These are phyloP conservation scores for Dianthus caryophyllus DNA, from an alignment of 148 eudicot genomes.

Conservation along the genomic window DNA sequence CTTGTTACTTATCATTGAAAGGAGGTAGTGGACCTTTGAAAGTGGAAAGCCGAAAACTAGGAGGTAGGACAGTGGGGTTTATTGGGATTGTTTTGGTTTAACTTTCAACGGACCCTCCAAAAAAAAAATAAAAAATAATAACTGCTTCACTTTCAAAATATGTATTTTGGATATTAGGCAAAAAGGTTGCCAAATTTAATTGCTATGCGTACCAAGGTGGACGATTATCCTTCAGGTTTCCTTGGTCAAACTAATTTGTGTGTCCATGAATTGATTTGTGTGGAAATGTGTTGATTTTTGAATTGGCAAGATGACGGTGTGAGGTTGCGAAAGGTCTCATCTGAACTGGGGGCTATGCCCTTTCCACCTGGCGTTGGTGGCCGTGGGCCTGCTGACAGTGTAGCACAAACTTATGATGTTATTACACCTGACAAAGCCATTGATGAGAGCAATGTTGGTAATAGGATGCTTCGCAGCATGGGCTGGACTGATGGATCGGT, in stretches of 20 bases:
- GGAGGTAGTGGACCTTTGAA: neutral
- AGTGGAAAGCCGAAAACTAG: neutral
- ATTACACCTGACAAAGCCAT: conserved; percentile 81
- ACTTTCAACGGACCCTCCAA: neutral
- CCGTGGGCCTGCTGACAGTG: conserved; percentile 51
- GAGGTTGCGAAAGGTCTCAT: conserved; percentile 60
- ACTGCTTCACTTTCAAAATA: conserved; percentile 3
- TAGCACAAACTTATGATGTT: conserved; percentile 61
- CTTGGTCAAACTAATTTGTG: conserved; percentile 30
- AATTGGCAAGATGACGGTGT: conserved; percentile 68
- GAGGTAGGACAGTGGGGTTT: neutral
- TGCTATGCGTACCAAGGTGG: neutral
- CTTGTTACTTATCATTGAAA: neutral
- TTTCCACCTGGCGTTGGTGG: conserved; percentile 98
- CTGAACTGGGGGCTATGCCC: conserved; percentile 69
- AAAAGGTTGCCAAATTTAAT: conserved; percentile 2
- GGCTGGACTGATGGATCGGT: conserved; percentile 99
- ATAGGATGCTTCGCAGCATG: conserved; percentile 98
- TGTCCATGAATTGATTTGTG: conserved; percentile 43
- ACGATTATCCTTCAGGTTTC: conserved; percentile 11
- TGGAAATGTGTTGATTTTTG: conserved; percentile 50
- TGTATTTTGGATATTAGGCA: neutral
- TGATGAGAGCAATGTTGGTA: conserved; percentile 96
- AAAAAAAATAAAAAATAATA: neutral
- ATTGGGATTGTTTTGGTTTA: neutral